These are phyloP conservation scores for Colletotrichum graminicola DNA, from an alignment of 2,329 filamentous ascomycete species.

Conservation along the genomic window DNA sequence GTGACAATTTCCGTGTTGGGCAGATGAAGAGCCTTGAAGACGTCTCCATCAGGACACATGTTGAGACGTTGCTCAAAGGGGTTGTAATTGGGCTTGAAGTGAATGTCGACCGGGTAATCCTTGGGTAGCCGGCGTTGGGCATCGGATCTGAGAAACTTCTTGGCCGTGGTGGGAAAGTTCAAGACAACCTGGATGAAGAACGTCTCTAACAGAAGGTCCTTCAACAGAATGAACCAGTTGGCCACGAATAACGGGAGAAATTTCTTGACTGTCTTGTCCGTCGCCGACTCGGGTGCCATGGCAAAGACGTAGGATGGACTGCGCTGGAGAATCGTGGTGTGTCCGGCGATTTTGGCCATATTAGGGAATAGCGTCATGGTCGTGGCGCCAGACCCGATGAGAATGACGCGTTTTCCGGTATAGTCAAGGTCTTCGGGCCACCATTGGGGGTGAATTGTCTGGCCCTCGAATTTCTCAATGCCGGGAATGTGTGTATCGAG, in stretches of 20 bases:
- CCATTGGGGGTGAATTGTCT: slow-evolving; percentile 78
- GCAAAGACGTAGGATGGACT: slow-evolving; percentile 78
- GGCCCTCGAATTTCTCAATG: slow-evolving; percentile 74
- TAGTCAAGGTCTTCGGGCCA: slow-evolving; percentile 80
- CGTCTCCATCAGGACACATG: slow-evolving; percentile 69
- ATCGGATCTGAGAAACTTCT: slow-evolving; percentile 58
- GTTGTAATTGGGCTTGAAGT: slow-evolving; percentile 74
- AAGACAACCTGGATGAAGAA: slow-evolving; percentile 64
- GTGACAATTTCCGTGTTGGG: slow-evolving; percentile 63
- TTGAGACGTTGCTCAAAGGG: slow-evolving; percentile 84
- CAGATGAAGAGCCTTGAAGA: slow-evolving; percentile 62
- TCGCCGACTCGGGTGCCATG: slow-evolving; percentile 56
- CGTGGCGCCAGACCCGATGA: slow-evolving; percentile 84
- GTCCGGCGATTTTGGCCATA: slow-evolving; percentile 72
- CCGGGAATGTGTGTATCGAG: slow-evolving; percentile 73
- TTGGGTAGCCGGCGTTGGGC: slow-evolving; percentile 66
- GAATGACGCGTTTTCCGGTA: slow-evolving; percentile 73
- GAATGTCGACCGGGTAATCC: slow-evolving; percentile 66
- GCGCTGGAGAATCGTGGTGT: slow-evolving; percentile 85
- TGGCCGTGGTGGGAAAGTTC: slow-evolving; percentile 63
- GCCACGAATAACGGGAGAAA: slow-evolving; percentile 63
- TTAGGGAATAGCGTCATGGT: slow-evolving; percentile 81
- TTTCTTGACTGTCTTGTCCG: slow-evolving; percentile 54
- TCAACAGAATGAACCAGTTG: slow-evolving; percentile 61
- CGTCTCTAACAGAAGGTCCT: slow-evolving; percentile 60